phyloP scores from a whole-genome alignment of 2,329 filamentous ascomycete genomes.

The Ampelomyces quisqualis region DNA sequence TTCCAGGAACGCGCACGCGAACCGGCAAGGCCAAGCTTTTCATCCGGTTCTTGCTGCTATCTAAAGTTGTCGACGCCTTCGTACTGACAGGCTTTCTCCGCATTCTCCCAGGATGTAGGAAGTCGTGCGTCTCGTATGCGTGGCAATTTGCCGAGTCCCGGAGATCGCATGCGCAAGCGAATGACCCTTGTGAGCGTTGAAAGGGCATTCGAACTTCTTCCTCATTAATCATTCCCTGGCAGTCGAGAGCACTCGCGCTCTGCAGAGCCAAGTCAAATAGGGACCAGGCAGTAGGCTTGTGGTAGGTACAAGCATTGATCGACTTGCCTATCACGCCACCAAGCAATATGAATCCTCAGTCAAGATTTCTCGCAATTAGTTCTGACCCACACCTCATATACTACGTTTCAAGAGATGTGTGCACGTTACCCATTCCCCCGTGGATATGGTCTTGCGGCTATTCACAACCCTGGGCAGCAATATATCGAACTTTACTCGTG shows the following conservation, averaged over 20 bases:
- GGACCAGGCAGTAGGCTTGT: background rate
- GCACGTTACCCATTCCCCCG: slow-evolving; percentile 19
- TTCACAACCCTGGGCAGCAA: slow-evolving; percentile 28
- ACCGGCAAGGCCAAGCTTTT: slow-evolving; percentile 8
- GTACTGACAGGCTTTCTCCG: slow-evolving; percentile 14
- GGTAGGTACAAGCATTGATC: slow-evolving; percentile 4
- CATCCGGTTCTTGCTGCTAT: slow-evolving; percentile 12
- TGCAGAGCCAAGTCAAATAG: no score
- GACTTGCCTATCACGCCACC: slow-evolving; percentile 3
- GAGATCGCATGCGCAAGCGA: slow-evolving; percentile 6
- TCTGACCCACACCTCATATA: slow-evolving; percentile 16
- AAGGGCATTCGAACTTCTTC: no score
- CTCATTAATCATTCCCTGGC: background rate
- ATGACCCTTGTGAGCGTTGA: background rate
- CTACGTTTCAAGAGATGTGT: slow-evolving; percentile 6
- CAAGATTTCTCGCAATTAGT: slow-evolving; percentile 5
- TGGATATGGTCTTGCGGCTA: slow-evolving; percentile 22
- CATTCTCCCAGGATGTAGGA: slow-evolving; percentile 14
- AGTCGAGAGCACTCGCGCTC: no score
- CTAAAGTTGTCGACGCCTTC: slow-evolving; percentile 1
- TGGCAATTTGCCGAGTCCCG: slow-evolving; percentile 7
- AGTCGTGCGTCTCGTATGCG: slow-evolving; percentile 4
- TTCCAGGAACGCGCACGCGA: slow-evolving; percentile 6
- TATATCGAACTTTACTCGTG: slow-evolving; percentile 19
- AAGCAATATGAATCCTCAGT: slow-evolving; percentile 9